phyloP scores from a whole-genome alignment of 2,329 filamentous ascomycete species.

The Colletotrichum lupini region DNA sequence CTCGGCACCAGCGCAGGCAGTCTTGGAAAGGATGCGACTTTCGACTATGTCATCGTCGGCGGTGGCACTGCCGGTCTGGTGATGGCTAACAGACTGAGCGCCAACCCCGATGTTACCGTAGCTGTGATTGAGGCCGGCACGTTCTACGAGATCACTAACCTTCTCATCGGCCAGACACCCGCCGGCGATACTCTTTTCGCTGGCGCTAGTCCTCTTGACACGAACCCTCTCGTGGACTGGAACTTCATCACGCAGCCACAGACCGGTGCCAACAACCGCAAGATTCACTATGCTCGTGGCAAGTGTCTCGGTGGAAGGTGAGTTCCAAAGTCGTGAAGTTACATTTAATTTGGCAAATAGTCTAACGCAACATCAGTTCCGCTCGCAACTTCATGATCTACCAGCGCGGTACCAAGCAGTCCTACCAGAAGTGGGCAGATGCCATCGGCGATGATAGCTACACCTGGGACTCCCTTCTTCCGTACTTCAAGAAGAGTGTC shows the following conservation, averaged over 20 bases:
- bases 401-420: constrained; percentile 39
- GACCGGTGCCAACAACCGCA: constrained; percentile 39
- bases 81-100: constrained; percentile 45
- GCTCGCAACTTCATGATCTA: constrained; percentile 44
- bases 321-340: background rate
- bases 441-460: constrained; percentile 45
- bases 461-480: constrained; percentile 43
- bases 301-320: constrained; percentile 46
- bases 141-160: constrained; percentile 46
- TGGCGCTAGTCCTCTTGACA: constrained; percentile 19
- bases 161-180: constrained; percentile 40
- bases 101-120: constrained; percentile 42
- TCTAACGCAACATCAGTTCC: constrained; percentile 18
- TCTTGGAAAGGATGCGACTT: constrained; percentile 27
- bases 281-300: constrained; percentile 50
- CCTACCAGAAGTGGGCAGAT: constrained; percentile 46
- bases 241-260: constrained; percentile 42
- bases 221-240: constrained; percentile 44
- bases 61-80: constrained; percentile 52
- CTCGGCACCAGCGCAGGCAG: constrained; percentile 25
- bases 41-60: constrained; percentile 45
- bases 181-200: constrained; percentile 19
- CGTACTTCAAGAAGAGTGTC: constrained; percentile 46
- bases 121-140: constrained; percentile 52
- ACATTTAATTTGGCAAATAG: background rate